Evolutionary conservation across 768 basidiomycete genomes (phyloP), one percentile per base, ranked within the genome.

Genomic region (Leucocoprinus leucothites): DNA sequence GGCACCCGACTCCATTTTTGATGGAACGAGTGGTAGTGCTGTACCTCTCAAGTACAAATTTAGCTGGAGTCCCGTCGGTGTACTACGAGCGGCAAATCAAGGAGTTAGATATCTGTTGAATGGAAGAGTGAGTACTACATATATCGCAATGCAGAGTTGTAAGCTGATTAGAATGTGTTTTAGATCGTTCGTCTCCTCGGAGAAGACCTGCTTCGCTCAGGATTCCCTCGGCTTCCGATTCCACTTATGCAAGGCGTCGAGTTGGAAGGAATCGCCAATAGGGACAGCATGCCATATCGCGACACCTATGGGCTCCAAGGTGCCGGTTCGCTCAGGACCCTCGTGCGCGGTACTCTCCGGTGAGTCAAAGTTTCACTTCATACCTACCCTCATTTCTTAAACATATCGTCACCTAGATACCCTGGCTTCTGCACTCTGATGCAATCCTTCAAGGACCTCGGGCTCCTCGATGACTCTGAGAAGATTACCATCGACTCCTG

Each of bases 31-130:
- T 41, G 76, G 76, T 7, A 62, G 70, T 8, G 68, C 75, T 58
- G 82, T 87, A 14, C 92, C 93, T 1, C 71, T 95, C 9, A 79
- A 86, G n/a, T 94, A 96, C 64, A 96, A 94, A 65, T 94, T 94
- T 65, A 91, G 92, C 60, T 98, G 95, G 95, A 89, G 85, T 47
- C 94, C 95, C 0, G 77, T 85, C 55, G 94, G 92, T 4, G 94
- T 96, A 7, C 71, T 98, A 36, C 81, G 77, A 14, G 95, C 94
- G 2, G 89, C 90, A 0, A 67, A 85, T 54, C 92, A 95, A 59
- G 67, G 72, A 0, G 93, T 95, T 1, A 66, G 64, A 36, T 97
- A 84, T 68, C 79, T 80, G 62, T 71, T 93, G 22, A 60, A 73
- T 26, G 74, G 74, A 5, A 64, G 81, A 69, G 89, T 87, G 59